Conservation (phyloP, 140 eudicot genomes). For the Stevia rebaudiana region DNA sequence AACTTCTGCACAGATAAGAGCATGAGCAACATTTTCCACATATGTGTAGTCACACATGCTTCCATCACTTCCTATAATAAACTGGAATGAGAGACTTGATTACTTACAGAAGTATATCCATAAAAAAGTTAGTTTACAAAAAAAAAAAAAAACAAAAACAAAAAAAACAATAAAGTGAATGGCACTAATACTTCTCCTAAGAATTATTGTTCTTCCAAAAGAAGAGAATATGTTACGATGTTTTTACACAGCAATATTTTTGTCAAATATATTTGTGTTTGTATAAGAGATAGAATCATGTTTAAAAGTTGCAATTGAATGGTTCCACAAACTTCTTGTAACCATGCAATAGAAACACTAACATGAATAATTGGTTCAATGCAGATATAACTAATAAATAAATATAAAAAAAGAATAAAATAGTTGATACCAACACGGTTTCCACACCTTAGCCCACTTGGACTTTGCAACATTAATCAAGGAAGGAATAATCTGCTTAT, state of each 20-base stretch:
- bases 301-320: background rate
- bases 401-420: too few species aligned
- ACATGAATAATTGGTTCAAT: too few species aligned
- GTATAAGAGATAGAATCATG: background rate
- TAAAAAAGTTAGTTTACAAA: background rate
- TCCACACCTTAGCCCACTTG: constrained; percentile 70
- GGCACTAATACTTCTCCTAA: background rate
- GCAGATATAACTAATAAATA: too few species aligned
- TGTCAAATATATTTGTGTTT: background rate
- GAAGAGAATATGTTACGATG: background rate
- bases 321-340: background rate
- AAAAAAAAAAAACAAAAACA: background rate
- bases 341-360: constrained; percentile 2
- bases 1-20: constrained; percentile 76
- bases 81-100: constrained; percentile 80
- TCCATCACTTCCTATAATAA: constrained; percentile 77
- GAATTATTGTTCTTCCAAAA: background rate
- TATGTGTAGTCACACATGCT: constrained; percentile 71
- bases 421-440: constrained; percentile 10
- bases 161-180: constrained; percentile 1
- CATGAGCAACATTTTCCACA: constrained; percentile 92
- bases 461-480: constrained; percentile 60
- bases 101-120: constrained; percentile 46
- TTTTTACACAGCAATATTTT: background rate
- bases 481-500: constrained; percentile 51